A percentile compares a stretch with the other conserved stretches of the same genome.
phyloP scores from a whole-genome alignment of 768 basidiomycete species.

The Boletellus emodensis region DNA sequence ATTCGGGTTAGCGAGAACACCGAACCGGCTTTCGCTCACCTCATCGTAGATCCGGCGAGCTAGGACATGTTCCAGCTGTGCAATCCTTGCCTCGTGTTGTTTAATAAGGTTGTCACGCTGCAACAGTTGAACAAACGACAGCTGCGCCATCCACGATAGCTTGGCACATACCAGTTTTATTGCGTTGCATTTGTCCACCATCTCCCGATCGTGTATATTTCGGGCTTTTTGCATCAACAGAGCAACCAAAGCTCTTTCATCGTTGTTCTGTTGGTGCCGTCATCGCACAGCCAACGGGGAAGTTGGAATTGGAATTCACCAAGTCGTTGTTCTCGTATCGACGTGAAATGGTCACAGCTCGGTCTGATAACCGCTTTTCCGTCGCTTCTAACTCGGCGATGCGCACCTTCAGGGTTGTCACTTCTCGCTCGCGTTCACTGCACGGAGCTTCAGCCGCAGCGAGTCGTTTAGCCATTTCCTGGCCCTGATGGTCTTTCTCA shows the following conservation, averaged over 20 bases:
- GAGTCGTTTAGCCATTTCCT: constrained; percentile 23
- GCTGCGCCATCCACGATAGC: constrained; percentile 4
- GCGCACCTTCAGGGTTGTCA: constrained; percentile 16
- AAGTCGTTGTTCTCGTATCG: constrained; percentile 46
- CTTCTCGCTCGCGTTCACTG: constrained; percentile 29
- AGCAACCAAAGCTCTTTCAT: constrained; percentile 48
- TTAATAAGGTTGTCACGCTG: constrained; percentile 49
- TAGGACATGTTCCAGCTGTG: constrained; percentile 43
- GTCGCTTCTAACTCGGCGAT: constrained; percentile 26
- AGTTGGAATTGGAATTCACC: constrained; percentile 35
- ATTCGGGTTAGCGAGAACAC: constrained; percentile 14
- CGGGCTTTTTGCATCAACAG: constrained; percentile 43
- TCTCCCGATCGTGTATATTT: constrained; percentile 48
- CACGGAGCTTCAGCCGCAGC: constrained; percentile 20
- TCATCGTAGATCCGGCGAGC: constrained; percentile 42
- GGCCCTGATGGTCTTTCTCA: constrained; percentile 15
- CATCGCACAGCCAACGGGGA: constrained; percentile 2
- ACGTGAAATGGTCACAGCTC: constrained; percentile 26
- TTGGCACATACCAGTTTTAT: constrained; percentile 41
- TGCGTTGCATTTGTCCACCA: constrained; percentile 53
- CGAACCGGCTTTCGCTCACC: constrained; percentile 14
- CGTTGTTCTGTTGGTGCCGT: constrained; percentile 37
- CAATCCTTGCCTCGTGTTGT: constrained; percentile 42
- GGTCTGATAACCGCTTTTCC: constrained; percentile 25
- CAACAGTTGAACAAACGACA: not conserved